Base-by-base conservation (phyloP, 371 early-diverging fungal species). In the Nematocida major region DNA sequence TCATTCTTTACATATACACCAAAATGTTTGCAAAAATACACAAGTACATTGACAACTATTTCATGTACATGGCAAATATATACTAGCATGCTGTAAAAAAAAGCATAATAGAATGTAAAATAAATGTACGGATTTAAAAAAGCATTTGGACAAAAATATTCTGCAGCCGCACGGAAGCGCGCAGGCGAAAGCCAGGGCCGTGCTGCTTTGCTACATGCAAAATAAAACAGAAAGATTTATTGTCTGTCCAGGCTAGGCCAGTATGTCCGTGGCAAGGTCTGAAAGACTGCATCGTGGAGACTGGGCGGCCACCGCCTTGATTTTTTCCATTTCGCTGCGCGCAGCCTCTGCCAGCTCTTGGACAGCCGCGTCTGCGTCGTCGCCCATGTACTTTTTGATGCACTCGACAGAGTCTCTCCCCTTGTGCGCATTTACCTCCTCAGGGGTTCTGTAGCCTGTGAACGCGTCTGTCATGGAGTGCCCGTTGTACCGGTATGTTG, bases 401-500 rank as follows among this genome's bases (percentile, higher is more conserved):
- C 68, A 36, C 24, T 77, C 63, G 36, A 80, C 39, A 15, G 80
- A 61, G 48, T 82, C 82, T 1, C 61, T 50, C 28, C 66, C 30
- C 53, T 42, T 57, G 26, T 40, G 54, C 36, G 20, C 38, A 5
- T 77, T 54, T 15, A 80, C 43, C 67, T 81, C 81, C 43, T 50
- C 32, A 1, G 40, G 9, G 15, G 18, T 59, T 53, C 79, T 67
- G 59, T 81, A 82, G 28, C 63, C 67, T 3, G 73, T 45, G 22
- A 57, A 62, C 32, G 59, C 49, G 77, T 83, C 83, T 54, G 63
- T 66, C 54, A 80, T 79, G 1, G 96, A 95, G 90, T 97, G 98
- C 65, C 95, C 95, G 86, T 96, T 95, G 85, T 93, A 93, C 68
- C 98, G 91, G 88, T 96, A 93, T 36, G 96, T 96, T 79, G 89